phyloP scores from a whole-genome alignment of 805 yeast genomes.

The Kuraishia piskuri region DNA sequence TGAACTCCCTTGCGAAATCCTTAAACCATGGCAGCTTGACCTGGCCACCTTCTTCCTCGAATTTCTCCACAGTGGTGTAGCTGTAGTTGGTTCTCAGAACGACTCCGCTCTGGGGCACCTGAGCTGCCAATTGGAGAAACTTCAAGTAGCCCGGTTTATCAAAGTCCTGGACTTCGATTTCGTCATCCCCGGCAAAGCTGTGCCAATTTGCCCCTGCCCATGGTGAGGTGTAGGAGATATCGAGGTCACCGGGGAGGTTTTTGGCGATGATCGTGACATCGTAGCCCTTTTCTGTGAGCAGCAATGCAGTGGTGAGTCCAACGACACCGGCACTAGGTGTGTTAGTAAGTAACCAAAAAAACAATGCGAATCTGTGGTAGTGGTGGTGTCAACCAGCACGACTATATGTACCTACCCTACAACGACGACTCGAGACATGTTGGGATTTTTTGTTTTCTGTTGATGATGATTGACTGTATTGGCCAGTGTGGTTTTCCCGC shows the following conservation, averaged over 20 bases:
- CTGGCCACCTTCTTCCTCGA: conserved; percentile 6
- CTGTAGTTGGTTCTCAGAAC: conserved; percentile 13
- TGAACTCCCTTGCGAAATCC: conserved; percentile 31
- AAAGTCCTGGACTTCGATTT: conserved; percentile 18
- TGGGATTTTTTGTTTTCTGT: background rate
- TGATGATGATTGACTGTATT: too few species aligned
- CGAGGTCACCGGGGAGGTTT: conserved; percentile 30
- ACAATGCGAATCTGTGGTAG: too few species aligned
- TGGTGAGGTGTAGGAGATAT: conserved; percentile 39
- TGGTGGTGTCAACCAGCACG: background rate
- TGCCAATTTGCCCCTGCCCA: conserved; percentile 83
- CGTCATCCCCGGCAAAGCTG: conserved; percentile 43
- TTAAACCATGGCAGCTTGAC: conserved; percentile 41
- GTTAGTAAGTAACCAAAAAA: background rate
- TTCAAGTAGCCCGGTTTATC: conserved; percentile 42
- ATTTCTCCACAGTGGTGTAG: conserved; percentile 12
- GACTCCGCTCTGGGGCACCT: conserved; percentile 43
- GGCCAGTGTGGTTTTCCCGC: too few species aligned
- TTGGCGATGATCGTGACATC: conserved; percentile 33
- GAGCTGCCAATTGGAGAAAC: conserved; percentile 34
- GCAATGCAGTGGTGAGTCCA: conserved; percentile 43
- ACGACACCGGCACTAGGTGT: conserved; percentile 39
- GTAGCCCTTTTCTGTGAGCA: conserved; percentile 30
- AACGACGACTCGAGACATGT: conserved; percentile 4
- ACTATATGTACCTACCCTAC: conserved; percentile 2